Base-by-base conservation (phyloP, 106 monocot genomes). In the Dendrobium officinale region DNA sequence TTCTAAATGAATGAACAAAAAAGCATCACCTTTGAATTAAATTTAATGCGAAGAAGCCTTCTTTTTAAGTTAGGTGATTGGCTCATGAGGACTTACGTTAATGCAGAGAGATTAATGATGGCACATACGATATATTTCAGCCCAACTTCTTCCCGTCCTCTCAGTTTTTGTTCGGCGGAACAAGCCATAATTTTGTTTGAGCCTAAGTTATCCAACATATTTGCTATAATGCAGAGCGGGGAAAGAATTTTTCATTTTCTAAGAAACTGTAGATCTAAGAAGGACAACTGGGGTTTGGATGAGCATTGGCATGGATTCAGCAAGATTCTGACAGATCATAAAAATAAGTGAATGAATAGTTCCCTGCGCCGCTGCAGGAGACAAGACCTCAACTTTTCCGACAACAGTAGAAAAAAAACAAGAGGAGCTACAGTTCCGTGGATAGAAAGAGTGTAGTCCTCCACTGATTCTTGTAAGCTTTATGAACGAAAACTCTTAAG, bases 311-410 rank as follows among this genome's bases (percentile, higher is more conserved):
- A 44, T 44, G 44, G 44, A 5, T 44, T 58, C 4, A 58, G 58
- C 9, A 20, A 4, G 19, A 58, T 58, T 58, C 58, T 58, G 58
- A 58, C 58, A 58, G 15, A 58, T 3, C 9, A 18, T 58, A 58
- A 20, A 58, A 58, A 15, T 15, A 58, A 20, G 20, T 18, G 44
- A 44, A 44, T 67, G 67, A 26, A 67, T n/a, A 67, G 67, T 67
- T 67, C 20, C 19, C 58, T 58, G 58, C 58, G 58, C 58, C 15
- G 58, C 58, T 58, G 58, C 58, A 58, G 67, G 67, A n/a, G 67
- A 67, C 67, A 67, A 27, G 24, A 27, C 67, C 67, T 67, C 67
- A 67, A 67, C 67, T 67, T 67, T 67, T 58, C 24, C 67, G 67
- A 67, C 26, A 27, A n/a, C 9, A 67, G 67, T 8, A 9, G 24